Base-by-base conservation (phyloP, 2,329 filamentous ascomycete species). In the Sporothrix humicola region DNA sequence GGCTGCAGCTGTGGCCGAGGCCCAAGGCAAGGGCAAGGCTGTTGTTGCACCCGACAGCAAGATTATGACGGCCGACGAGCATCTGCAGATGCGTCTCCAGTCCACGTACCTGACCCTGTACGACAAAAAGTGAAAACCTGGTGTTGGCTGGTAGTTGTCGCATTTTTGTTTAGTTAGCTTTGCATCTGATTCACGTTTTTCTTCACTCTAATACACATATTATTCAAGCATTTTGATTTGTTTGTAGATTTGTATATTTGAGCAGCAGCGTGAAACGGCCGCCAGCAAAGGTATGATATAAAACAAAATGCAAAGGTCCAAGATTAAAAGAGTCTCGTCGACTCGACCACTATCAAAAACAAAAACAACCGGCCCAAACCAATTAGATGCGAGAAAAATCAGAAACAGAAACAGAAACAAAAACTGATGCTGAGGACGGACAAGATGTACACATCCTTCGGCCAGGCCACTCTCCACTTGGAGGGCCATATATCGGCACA, bases 61-160 rank as follows among this genome's bases (percentile, higher is more conserved):
- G 79, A 86, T 89, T 1, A 80, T 92, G 79, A 92, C 89, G 0
- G 90, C 90, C 1, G 84, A 87, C 76, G 88, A 91, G 79, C 90
- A 92, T 79, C 79, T 92, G 73, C 84, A 86, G 76, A 89, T 89
- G 84, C 83, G 90, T 72, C 80, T 92, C 71, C 86, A 83, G 75
- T 89, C 86, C 23, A 90, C 85, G 9, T 92, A 92, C 78, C 78
- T 86, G 9, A 82, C 85, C 26, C 75, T 91, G 77, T 91, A 91
- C 77, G 80, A 83, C 37, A 63, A 71, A 44, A 71, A 71, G 58
- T 70, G 26, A 42, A 23, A 7, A n/a, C 7, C 23, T 15, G 2
- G 23, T 42, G 3, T 13, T 20, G n/a, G 20, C 17, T 44, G 3
- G 5, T 20, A 15, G 9, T 17, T 44, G 59, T 8, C n/a, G 37